Evolutionary conservation across 208 protist species (phyloP).

Genomic region (Leishmania lainsoni): DNA sequence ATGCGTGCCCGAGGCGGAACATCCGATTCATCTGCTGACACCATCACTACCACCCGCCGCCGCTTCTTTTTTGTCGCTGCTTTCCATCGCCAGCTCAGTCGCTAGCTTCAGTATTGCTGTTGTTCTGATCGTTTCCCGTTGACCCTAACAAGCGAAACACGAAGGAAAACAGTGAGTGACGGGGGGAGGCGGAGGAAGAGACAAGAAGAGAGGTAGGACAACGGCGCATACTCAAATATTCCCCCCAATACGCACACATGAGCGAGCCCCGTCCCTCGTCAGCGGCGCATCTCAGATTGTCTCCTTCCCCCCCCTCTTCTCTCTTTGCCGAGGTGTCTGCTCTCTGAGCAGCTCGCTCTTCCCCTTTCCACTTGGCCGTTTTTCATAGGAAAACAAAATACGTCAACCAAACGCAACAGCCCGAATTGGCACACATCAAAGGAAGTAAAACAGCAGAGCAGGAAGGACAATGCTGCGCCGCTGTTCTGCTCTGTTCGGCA

Average conservation of each 20-base stretch:
- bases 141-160: background rate
- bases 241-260: background rate
- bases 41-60: background rate
- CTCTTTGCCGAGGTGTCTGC: background rate
- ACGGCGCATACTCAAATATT: background rate
- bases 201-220: background rate
- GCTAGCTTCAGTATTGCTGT: background rate
- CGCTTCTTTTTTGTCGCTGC: background rate
- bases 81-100: background rate
- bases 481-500: constrained; percentile 28
- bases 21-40: background rate
- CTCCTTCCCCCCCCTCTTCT: background rate
- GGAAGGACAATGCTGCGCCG: constrained; percentile 22
- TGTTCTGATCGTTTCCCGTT: too few relatives aligned
- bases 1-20: background rate
- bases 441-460: background rate
- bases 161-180: background rate
- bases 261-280: background rate
- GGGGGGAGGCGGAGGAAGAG: background rate
- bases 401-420: background rate
- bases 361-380: background rate
- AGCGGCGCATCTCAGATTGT: background rate
- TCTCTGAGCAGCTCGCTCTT: background rate
- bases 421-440: too few relatives aligned
- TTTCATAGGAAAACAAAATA: background rate